Conservation (phyloP, 2,329 filamentous ascomycete species). For the Cladophialophora yegresii region DNA sequence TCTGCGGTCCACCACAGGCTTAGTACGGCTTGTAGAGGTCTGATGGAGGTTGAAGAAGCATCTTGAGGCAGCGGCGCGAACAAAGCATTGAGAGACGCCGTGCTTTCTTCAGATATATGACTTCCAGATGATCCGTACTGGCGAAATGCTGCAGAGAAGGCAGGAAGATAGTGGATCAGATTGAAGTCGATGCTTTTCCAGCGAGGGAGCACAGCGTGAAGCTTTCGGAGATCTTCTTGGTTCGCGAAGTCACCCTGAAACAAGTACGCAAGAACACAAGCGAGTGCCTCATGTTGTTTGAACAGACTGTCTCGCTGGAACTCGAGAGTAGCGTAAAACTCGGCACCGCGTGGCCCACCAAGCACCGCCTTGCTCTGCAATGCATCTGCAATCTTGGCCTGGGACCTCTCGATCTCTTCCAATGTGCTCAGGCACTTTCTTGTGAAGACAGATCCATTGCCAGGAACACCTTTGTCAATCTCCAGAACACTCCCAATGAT, state of each 20-base stretch:
- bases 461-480: constrained; percentile 51
- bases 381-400: constrained; percentile 74
- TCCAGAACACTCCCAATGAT: constrained; percentile 61
- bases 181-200: constrained; percentile 72
- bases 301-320: constrained; percentile 78
- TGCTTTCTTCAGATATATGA: constrained; percentile 26
- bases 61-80: constrained; percentile 47
- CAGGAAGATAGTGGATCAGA: constrained; percentile 78
- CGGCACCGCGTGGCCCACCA: constrained; percentile 63
- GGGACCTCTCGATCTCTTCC: constrained; percentile 72
- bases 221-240: constrained; percentile 69
- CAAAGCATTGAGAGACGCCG: constrained; percentile 59
- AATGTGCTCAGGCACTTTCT: constrained; percentile 75
- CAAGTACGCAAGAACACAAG: constrained; percentile 75
- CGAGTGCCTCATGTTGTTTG: constrained; percentile 85
- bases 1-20: constrained; percentile 87
- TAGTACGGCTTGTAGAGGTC: constrained; percentile 76
- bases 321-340: constrained; percentile 74
- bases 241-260: constrained; percentile 73
- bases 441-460: constrained; percentile 64
- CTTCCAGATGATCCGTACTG: constrained; percentile 65
- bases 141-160: constrained; percentile 71
- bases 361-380: constrained; percentile 74
- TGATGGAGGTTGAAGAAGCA: constrained; percentile 48
- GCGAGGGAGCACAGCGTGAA: constrained; percentile 66